phyloP scores from a whole-genome alignment of 345 rosid species.

The Brassica nigra region DNA sequence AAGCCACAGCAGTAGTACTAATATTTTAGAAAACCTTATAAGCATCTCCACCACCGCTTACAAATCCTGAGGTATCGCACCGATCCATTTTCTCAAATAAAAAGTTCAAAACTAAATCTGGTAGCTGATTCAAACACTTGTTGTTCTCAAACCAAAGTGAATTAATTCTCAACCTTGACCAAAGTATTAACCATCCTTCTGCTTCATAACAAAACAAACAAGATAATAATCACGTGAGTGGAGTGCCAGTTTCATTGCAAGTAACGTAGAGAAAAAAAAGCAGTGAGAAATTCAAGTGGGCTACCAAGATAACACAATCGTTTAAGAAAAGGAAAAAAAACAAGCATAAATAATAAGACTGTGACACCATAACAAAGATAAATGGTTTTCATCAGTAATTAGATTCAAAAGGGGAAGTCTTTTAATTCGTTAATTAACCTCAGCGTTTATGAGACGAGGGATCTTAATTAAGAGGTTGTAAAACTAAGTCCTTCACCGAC shows the following conservation, averaged over 20 bases:
- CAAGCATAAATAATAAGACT: neutral
- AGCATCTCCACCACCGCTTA: slow-evolving; percentile 76
- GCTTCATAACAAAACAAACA: slow-evolving; percentile 36
- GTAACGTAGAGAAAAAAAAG: neutral
- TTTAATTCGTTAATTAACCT: neutral
- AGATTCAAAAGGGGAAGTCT: neutral
- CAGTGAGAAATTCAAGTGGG: neutral
- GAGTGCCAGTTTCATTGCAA: neutral
- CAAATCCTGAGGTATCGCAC: slow-evolving; percentile 92
- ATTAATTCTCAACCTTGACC: slow-evolving; percentile 35
- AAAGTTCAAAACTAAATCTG: slow-evolving; percentile 30
- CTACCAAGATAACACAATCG: neutral
- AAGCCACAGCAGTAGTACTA: slow-evolving; percentile 49
- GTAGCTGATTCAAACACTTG: slow-evolving; percentile 20
- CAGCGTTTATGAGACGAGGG: slow-evolving; percentile 2
- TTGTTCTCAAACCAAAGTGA: slow-evolving; percentile 18
- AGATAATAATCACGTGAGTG: slow-evolving; percentile 2
- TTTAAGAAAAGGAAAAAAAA: neutral
- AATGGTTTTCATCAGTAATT: neutral
- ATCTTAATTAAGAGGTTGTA: neutral
- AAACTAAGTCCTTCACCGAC: slow-evolving; percentile 13
- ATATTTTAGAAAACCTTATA: slow-evolving; percentile 48
- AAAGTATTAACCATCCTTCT: slow-evolving; percentile 58
- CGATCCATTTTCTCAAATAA: slow-evolving; percentile 59
- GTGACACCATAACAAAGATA: slow-evolving; percentile 6